Evolutionary conservation across 108 stramenopile genomes (phyloP).

Genomic region (Thalassiosira profunda): DNA sequence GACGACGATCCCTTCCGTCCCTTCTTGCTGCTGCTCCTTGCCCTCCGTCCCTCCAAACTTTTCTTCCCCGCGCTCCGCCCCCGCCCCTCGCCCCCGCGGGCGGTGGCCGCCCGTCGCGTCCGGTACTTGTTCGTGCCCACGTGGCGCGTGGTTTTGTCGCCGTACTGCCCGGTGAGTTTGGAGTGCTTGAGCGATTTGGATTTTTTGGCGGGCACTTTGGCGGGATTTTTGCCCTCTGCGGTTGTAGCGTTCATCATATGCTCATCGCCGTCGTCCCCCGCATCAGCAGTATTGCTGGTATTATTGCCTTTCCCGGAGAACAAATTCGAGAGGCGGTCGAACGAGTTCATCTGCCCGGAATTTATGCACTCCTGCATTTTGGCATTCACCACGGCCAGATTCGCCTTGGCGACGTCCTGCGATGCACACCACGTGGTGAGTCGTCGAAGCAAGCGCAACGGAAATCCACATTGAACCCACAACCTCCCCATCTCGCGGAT

Average conservation of each 20-base stretch:
- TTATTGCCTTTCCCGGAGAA: conserved; percentile 40
- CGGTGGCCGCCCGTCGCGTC: not conserved
- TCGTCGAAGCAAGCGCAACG: not conserved
- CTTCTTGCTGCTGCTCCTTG: conserved; percentile 49
- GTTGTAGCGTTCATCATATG: conserved; percentile 19
- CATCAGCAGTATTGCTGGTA: not conserved
- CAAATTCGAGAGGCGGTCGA: conserved; percentile 66
- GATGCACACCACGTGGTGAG: not conserved
- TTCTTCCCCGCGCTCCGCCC: conserved; percentile 13
- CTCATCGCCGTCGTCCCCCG: conserved; percentile 15
- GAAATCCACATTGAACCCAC: no score
- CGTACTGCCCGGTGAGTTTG: conserved; percentile 25
- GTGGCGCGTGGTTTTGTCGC: conserved; percentile 32
- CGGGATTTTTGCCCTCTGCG: conserved; percentile 22
- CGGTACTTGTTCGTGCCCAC: conserved; percentile 25
- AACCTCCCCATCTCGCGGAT: not conserved
- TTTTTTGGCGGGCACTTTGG: conserved; percentile 46
- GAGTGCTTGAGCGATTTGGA: conserved; percentile 15
- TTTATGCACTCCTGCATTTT: conserved; percentile 60
- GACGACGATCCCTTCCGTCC: no score
- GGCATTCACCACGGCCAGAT: conserved; percentile 63
- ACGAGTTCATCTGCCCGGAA: conserved; percentile 56
- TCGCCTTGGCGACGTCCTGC: conserved; percentile 64
- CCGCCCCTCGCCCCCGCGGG: conserved; percentile 6
- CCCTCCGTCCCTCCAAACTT: conserved; percentile 5